Base-by-base conservation (phyloP, 192 early-diverging fungal genomes). In the Dispira parvispora region DNA sequence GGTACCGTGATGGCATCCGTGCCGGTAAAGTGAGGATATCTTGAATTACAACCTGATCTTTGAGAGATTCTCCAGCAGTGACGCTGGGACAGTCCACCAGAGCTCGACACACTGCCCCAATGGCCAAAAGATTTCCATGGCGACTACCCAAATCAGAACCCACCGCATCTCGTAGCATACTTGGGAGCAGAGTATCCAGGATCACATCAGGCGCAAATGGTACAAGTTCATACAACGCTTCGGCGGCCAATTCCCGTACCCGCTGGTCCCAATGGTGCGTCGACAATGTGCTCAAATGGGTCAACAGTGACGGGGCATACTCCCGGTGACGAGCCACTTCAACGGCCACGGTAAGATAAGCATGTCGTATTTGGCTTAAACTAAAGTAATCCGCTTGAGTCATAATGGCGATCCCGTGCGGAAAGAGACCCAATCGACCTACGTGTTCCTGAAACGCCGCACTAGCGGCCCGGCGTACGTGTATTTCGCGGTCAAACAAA, bases 361-460 rank as follows among this genome's bases (percentile, higher is more conserved):
- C 75, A 53, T 80, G 82, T 61, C 66, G 83, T 56, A 87, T 80
- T 60, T 88, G 94, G 44, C 96, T 91, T 0, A 99, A 77, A 4
- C 85, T 78, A 71, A 93, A 95, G 71, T 92, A 99, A 69, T 99
- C 94, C 0, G 92, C 92, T 27, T 79, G 73, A 50, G 88, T 89
- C 45, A 97, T 80, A 62, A 99, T 87, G 9, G 89, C 80, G 62
- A 99, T 94, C 0, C 96, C 96, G 71, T 90, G 86, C 26, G 96
- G 91, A 61, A 98, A 96, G 44, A 85, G 68, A 21, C 86, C 86
- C 84, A 84, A 83, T 38, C 96, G 77, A 8, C 96, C 96, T 54
- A 95, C 96, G 67, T 94, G 90, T 64, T 99, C 96, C 71, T 99
- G 96, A 70, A 95, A 96, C 8, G 96, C 96, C 8, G 96, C 96